Percentiles rank a stretch among this genome's conserved stretches.
Conservation (phyloP, 768 basidiomycete species). For the Suillus variegatus region DNA sequence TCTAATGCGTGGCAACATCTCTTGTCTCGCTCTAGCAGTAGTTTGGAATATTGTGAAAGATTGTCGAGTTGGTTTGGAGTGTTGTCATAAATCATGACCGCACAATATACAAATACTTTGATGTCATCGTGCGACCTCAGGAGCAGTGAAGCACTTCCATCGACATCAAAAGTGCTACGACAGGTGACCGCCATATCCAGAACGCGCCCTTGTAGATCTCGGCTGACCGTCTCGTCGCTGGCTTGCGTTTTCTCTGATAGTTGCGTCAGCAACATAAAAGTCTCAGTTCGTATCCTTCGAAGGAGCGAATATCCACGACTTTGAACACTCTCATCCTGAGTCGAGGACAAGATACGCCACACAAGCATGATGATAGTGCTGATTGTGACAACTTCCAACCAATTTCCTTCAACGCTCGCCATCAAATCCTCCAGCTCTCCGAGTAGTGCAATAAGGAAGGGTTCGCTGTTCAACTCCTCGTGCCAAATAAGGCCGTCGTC, state of each 20-base stretch:
- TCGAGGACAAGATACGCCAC: constrained; percentile 38
- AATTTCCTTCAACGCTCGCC: constrained; percentile 40
- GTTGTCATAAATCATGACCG: constrained; percentile 29
- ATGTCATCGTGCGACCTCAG: constrained; percentile 26
- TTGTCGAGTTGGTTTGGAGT: constrained; percentile 14
- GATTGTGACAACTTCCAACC: constrained; percentile 37
- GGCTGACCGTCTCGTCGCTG: constrained; percentile 11
- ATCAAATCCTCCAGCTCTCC: constrained; percentile 37
- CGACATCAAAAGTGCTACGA: constrained; percentile 34
- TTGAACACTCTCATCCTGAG: constrained; percentile 15
- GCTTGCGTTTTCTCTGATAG: constrained; percentile 25
- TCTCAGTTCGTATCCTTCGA: constrained; percentile 29
- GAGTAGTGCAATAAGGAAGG: constrained; percentile 40
- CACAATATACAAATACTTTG: constrained; percentile 23
- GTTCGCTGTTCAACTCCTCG: constrained; percentile 31
- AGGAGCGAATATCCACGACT: constrained; percentile 28
- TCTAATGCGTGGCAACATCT: constrained; percentile 30
- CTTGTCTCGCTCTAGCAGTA: constrained; percentile 32
- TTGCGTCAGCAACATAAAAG: constrained; percentile 39
- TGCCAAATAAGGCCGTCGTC: constrained; percentile 40
- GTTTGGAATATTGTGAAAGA: constrained; percentile 11
- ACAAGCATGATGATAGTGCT: constrained; percentile 36
- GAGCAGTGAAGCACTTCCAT: constrained; percentile 11
- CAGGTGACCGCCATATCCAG: constrained; percentile 42
- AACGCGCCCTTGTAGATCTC: constrained; percentile 24